Evolutionary conservation across 192 early-diverging fungal genomes (phyloP).

Genomic region (Oehlia diaphana): DNA sequence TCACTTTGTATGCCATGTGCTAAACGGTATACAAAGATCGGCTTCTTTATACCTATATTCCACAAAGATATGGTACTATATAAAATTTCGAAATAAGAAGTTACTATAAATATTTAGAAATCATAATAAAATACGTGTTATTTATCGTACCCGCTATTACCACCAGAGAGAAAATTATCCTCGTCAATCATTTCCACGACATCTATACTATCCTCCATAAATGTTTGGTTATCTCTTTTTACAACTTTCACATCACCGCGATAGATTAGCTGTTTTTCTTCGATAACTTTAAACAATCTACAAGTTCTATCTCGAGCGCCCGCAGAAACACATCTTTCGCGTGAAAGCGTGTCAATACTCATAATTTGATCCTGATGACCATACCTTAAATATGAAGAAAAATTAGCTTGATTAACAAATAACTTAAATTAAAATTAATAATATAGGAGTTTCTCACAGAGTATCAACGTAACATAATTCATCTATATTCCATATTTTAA

Average conservation of each 20-base stretch:
- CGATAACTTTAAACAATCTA: constrained; percentile 93
- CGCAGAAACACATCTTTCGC: constrained; percentile 87
- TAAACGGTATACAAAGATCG: constrained; percentile 71
- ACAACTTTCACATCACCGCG: constrained; percentile 63
- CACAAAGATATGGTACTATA: constrained; percentile 87
- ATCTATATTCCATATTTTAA: constrained; percentile 97
- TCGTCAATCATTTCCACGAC: constrained; percentile 92
- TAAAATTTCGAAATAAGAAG: neutral
- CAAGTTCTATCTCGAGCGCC: constrained; percentile 89
- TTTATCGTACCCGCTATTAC: constrained; percentile 73
- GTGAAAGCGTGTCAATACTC: constrained; percentile 75
- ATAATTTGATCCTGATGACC: constrained; percentile 95
- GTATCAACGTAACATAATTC: constrained; percentile 93
- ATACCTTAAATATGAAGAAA: constrained; percentile 50
- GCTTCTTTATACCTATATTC: constrained; percentile 91
- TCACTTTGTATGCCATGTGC: constrained; percentile 74
- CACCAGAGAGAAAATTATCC: constrained; percentile 87
- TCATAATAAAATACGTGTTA: neutral
- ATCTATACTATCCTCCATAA: constrained; percentile 75
- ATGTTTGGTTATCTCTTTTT: constrained; percentile 35
- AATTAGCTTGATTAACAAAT: neutral
- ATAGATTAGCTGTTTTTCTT: constrained; percentile 93
- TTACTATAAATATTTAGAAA: constrained; percentile 8
- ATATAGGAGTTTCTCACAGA: constrained; percentile 39
- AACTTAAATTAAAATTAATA: neutral